Conservation (phyloP, 1,284 basidiomycete genomes). For the Apiotrichum gamsii region DNA sequence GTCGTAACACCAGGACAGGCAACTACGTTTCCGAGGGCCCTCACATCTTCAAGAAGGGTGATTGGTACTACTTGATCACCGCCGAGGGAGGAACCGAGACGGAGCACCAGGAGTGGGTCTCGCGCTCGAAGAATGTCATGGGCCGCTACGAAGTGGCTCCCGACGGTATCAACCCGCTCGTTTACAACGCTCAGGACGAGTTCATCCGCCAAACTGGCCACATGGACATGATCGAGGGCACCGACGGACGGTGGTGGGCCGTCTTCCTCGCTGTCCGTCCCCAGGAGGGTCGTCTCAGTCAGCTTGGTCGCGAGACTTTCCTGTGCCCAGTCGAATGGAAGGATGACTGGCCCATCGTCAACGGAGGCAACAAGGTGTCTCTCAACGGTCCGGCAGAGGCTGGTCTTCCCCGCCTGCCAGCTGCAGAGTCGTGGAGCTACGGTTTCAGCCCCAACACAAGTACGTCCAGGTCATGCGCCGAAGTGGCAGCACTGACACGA, state of each 20-base stretch:
- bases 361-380: slow-evolving; percentile 3
- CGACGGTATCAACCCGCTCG: slow-evolving; percentile 19
- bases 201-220: slow-evolving; percentile 24
- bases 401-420: neutral
- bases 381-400: neutral
- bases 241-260: slow-evolving; percentile 22
- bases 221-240: slow-evolving; percentile 23
- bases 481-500: no score
- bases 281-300: neutral
- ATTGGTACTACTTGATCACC: slow-evolving; percentile 26
- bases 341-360: slow-evolving; percentile 25
- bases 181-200: slow-evolving; percentile 20
- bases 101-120: slow-evolving; percentile 23
- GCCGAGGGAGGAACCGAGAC: slow-evolving; percentile 36
- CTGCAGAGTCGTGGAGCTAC: neutral
- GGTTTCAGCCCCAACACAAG: neutral
- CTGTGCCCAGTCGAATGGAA: slow-evolving; percentile 20
- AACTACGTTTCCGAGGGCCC: slow-evolving; percentile 25
- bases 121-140: slow-evolving; percentile 10
- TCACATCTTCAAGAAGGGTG: slow-evolving; percentile 26
- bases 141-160: slow-evolving; percentile 14
- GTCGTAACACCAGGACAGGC: neutral
- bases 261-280: slow-evolving; percentile 23
- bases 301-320: slow-evolving; percentile 24
- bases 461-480: neutral